phyloP scores from a whole-genome alignment of 371 early-diverging fungal genomes.

The Rhizopus microsporus region DNA sequence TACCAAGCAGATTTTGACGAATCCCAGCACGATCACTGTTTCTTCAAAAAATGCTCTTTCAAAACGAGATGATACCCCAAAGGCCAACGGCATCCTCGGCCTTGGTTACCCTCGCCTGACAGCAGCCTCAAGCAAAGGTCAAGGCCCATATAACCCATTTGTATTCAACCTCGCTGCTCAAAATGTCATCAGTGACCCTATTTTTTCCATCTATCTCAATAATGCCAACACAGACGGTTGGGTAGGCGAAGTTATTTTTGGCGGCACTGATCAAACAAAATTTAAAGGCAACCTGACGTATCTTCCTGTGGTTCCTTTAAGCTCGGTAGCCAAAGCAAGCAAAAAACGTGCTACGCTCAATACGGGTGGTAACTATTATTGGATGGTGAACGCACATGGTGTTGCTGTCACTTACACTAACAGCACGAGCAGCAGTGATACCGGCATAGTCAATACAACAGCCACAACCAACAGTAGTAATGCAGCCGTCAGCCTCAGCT shows the following conservation, averaged over 20 bases:
- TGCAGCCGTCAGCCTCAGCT: slow-evolving; percentile 1
- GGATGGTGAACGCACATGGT: slow-evolving; percentile 51
- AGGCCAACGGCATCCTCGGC: slow-evolving; percentile 48
- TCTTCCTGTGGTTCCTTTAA: slow-evolving; percentile 33
- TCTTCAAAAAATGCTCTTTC: slow-evolving; percentile 7
- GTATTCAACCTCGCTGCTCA: slow-evolving; percentile 41
- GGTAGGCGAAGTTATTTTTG: slow-evolving; percentile 62
- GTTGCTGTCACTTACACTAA: slow-evolving; percentile 21
- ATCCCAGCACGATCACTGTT: slow-evolving; percentile 26
- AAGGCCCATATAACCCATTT: slow-evolving; percentile 37
- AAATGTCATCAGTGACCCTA: slow-evolving; percentile 32
- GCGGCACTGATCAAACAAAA: slow-evolving; percentile 55
- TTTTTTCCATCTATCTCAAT: slow-evolving; percentile 48
- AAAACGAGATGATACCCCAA: slow-evolving; percentile 1
- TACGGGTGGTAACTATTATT: slow-evolving; percentile 34
- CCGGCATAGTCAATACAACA: not conserved
- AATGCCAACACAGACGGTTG: slow-evolving; percentile 26
- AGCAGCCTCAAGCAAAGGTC: slow-evolving; percentile 26
- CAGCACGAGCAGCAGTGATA: not conserved
- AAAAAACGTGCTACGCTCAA: slow-evolving; percentile 7
- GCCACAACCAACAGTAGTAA: not conserved
- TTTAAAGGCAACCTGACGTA: slow-evolving; percentile 57
- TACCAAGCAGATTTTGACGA: slow-evolving; percentile 36
- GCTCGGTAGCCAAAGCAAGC: slow-evolving; percentile 3
- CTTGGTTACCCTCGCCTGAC: slow-evolving; percentile 44